A percentile compares a stretch with the other conserved stretches of the same genome.
phyloP scores from a whole-genome alignment of 805 yeast genomes.

The Blastobotrys attinorum region DNA sequence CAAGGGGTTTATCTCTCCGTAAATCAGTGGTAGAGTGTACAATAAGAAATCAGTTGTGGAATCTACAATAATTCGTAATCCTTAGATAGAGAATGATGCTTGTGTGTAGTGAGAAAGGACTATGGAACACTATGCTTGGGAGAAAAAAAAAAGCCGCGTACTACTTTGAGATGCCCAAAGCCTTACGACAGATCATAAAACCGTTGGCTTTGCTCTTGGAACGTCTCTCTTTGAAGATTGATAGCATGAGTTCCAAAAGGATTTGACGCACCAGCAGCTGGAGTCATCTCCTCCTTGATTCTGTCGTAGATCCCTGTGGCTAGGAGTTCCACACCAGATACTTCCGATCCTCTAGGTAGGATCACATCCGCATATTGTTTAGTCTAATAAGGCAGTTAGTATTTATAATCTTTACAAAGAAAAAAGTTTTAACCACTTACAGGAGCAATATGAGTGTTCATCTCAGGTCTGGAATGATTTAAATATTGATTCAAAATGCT shows the following conservation, averaged over 20 bases:
- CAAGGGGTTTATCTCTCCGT: too few relatives aligned
- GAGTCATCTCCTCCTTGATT: slow-evolving; percentile 13
- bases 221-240: slow-evolving; percentile 12
- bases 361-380: slow-evolving; percentile 68
- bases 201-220: slow-evolving; percentile 12
- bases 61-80: too few relatives aligned
- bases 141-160: too few relatives aligned
- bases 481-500: slow-evolving; percentile 40
- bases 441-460: slow-evolving; percentile 50
- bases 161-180: not conserved
- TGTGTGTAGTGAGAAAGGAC: too few relatives aligned
- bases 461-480: slow-evolving; percentile 53
- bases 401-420: too few relatives aligned
- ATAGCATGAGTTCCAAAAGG: too few relatives aligned
- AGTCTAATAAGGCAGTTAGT: too few relatives aligned
- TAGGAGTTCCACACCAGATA: slow-evolving; percentile 47
- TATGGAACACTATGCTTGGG: not conserved
- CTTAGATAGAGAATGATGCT: too few relatives aligned
- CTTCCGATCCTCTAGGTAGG: slow-evolving; percentile 62
- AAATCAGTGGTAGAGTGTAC: too few relatives aligned
- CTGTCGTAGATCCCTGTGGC: slow-evolving; percentile 50
- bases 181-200: slow-evolving; percentile 9
- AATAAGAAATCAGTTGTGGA: too few relatives aligned
- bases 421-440: too few relatives aligned
- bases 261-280: not conserved